Evolutionary conservation across 2,329 filamentous ascomycete genomes (phyloP), one percentile per base, ranked within the genome.

Genomic region (Ceratocystis papillata): DNA sequence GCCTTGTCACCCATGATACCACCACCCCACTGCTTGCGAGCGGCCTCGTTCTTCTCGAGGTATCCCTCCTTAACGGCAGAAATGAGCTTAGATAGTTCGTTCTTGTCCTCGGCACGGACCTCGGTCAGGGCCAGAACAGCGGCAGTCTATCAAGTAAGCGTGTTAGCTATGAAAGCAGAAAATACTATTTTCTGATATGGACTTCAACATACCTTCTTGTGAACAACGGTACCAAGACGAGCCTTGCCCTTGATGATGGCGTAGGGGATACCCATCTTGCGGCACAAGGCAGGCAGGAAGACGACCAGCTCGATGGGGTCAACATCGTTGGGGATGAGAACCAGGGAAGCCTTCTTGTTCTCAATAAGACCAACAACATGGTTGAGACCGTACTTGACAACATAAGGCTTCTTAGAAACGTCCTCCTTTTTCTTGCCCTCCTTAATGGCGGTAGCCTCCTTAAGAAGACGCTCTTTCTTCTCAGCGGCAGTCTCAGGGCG

Each of bases 341-440:
- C 95, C 71, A 99, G 86, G 70, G 90, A 87, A 72, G 94, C 93
- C 88, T 99, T 99, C 90, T 99, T 99, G 86, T 96, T 96, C 87
- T 96, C 91, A 74, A 96, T 89, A 73, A 96, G 85, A 72, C 90
- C 91, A 72, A 96, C 91, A 72, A 99, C 94, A 85, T 99, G 94
- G 88, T 99, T 99, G 75, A 99, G 87, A 83, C 94, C 94, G 81
- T 96, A 99, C 88, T 99, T 99, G 85, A 94, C 92, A 72, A 88
- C 82, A 82, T 96, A 99, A 76, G 94, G 94, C 89, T 99, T 99
- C 90, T 97, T 97, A 88, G 86, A 90, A 78, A 96, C 93, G 75
- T 96, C 92, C 86, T 99, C 95, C 89, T 97, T 97, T 89, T 97
- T 99, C 89, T 97, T 96, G 80, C 95, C 94, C 80, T 97, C 92